These are phyloP conservation scores for Apocynum venetum DNA, from an alignment of 257 asterid species.

Conservation along the genomic window DNA sequence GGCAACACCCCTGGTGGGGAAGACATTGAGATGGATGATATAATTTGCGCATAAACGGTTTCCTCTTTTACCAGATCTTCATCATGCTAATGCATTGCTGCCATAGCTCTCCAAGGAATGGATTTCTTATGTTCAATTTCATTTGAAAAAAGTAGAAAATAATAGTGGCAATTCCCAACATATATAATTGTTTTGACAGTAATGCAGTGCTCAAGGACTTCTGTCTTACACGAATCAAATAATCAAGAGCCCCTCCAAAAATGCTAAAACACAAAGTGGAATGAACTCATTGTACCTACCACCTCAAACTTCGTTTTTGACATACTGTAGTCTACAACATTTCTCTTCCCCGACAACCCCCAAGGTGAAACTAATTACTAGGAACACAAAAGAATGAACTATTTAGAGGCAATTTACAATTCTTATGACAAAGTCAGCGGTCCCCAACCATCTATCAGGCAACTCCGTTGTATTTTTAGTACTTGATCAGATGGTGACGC, in stretches of 20 bases:
- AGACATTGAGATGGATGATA: background rate
- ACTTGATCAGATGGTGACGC: conserved; percentile 84
- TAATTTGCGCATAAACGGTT: background rate
- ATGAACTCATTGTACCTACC: background rate
- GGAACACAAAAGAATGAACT: background rate
- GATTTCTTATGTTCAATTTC: background rate
- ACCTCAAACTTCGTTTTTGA: background rate
- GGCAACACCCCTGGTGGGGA: background rate
- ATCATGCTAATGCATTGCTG: background rate
- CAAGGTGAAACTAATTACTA: background rate
- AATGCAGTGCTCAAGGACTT: background rate
- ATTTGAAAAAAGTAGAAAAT: background rate
- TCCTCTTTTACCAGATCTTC: background rate
- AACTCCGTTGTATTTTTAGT: conserved; percentile 29
- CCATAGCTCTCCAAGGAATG: background rate
- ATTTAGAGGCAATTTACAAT: conserved; percentile 36
- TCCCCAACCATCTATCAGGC: conserved; percentile 5
- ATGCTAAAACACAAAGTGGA: background rate
- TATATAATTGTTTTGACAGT: background rate
- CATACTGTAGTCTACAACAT: background rate
- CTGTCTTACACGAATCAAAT: background rate
- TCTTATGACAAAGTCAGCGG: conserved; percentile 6
- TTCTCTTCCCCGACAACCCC: background rate
- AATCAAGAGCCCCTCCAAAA: background rate
- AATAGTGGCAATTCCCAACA: background rate